Conservation (phyloP, 805 yeast genomes). For the Nakazawaea pomicola region DNA sequence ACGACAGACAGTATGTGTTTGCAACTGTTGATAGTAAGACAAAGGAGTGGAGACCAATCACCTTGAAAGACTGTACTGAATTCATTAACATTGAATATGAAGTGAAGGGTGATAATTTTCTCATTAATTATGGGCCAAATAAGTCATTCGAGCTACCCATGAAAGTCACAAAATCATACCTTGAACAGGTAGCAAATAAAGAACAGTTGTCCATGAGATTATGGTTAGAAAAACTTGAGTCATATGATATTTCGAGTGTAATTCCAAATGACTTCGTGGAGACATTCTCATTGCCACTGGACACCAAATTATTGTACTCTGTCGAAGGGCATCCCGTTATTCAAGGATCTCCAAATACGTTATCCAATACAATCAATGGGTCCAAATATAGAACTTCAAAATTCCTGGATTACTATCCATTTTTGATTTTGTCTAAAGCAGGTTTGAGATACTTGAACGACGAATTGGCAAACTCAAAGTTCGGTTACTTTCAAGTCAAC, state of each 20-base stretch:
- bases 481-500: slow-evolving; percentile 13
- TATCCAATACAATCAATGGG: slow-evolving; percentile 1
- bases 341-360: slow-evolving; percentile 17
- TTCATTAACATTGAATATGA: slow-evolving; percentile 15
- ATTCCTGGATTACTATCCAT: slow-evolving; percentile 27
- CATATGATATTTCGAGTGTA: slow-evolving; percentile 1
- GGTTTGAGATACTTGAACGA: slow-evolving; percentile 17
- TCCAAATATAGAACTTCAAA: slow-evolving; percentile 16
- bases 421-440: slow-evolving; percentile 20
- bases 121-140: slow-evolving; percentile 1
- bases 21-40: background rate
- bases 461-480: slow-evolving; percentile 11
- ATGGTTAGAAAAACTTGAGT: slow-evolving; percentile 1
- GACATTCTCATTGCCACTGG: background rate
- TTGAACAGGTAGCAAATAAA: background rate
- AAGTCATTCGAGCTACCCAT: slow-evolving; percentile 6
- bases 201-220: background rate
- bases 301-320: slow-evolving; percentile 19
- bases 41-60: slow-evolving; percentile 14
- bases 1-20: slow-evolving; percentile 23
- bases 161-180: background rate
- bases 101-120: slow-evolving; percentile 11
- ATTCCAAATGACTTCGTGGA: slow-evolving; percentile 3
- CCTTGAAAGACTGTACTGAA: slow-evolving; percentile 16
- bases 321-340: slow-evolving; percentile 21